These are phyloP conservation scores for Auricularia sp. DNA, from an alignment of 768 basidiomycete species.

Conservation along the genomic window DNA sequence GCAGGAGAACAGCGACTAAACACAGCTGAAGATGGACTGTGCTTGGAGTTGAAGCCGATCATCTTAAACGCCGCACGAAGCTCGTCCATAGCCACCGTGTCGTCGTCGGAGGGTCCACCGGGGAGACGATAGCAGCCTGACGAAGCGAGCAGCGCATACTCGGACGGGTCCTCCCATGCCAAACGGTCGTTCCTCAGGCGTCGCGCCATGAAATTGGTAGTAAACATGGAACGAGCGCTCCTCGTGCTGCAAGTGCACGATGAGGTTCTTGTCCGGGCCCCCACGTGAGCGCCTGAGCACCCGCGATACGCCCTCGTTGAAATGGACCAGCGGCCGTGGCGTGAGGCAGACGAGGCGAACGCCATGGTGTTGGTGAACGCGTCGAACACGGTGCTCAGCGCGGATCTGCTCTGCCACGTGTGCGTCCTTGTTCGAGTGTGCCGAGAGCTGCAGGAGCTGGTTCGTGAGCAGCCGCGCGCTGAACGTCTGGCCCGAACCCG, in stretches of 20 bases:
- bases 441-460: conserved; percentile 74
- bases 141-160: conserved; percentile 73
- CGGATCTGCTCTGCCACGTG: conserved; percentile 67
- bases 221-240: conserved; percentile 87
- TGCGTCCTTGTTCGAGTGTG: conserved; percentile 67
- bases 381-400: conserved; percentile 66
- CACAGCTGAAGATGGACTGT: conserved; percentile 75
- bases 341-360: conserved; percentile 75
- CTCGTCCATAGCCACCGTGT: conserved; percentile 74
- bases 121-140: conserved; percentile 88
- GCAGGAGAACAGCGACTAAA: conserved; percentile 67
- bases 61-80: conserved; percentile 68
- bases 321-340: conserved; percentile 76
- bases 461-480: conserved; percentile 62
- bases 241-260: conserved; percentile 63
- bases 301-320: conserved; percentile 69
- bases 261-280: conserved; percentile 81
- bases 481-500: conserved; percentile 77
- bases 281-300: conserved; percentile 73
- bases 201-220: conserved; percentile 83
- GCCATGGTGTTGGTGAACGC: conserved; percentile 91
- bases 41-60: conserved; percentile 88
- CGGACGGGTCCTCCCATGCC: conserved; percentile 69
- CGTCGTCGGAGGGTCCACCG: conserved; percentile 78
- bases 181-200: conserved; percentile 69